Evolutionary conservation across 768 basidiomycete genomes (phyloP), one percentile per base, ranked within the genome.

Genomic region (Hypholoma sublateritium): DNA sequence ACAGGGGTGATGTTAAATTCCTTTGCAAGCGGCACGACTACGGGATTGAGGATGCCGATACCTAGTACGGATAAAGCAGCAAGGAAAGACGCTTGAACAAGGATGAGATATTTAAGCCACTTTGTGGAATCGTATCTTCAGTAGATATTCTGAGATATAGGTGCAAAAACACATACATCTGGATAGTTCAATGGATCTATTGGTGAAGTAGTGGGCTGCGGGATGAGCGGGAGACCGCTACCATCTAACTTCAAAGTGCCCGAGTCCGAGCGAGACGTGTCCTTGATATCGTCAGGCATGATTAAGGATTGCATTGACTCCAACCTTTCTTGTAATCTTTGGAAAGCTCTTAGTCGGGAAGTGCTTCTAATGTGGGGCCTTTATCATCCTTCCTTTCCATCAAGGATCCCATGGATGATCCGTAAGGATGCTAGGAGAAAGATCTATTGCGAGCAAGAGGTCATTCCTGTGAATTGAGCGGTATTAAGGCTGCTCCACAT

Each of bases 181-280:
- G 76, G 75, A 50, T 76, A 78, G 55, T 76, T 77, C 53, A 78
- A 66, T 25, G 76, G 77, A 62, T 79, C 77, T 36, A 66, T 67
- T 17, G 71, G 70, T 14, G 71, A 73, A 35, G 61, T 59, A 4
- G 74, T 70, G 16, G 77, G 77, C 41, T 80, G 77, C 32, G 79
- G 77, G 37, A 75, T 66, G 47, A 80, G 71, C 14, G 77, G 72
- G 13, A 78, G 70, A 16, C 75, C 75, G 24, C 61, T 62, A 12
- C 62, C 62, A 56, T 76, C 77, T 46, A 74, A 58, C 59, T 74
- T 75, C 39, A 69, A 25, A 7, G 45, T 11, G 22, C 13, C 19
- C 17, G 55, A 35, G 37, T 39, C 36, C 7, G 19, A 32, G 28
- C 28, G 28, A 32, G 28, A 9, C 28, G 6, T 9, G 28, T 32